These are phyloP conservation scores for Dentipellis sp. DNA, from an alignment of 768 basidiomycete species.

Conservation along the genomic window DNA sequence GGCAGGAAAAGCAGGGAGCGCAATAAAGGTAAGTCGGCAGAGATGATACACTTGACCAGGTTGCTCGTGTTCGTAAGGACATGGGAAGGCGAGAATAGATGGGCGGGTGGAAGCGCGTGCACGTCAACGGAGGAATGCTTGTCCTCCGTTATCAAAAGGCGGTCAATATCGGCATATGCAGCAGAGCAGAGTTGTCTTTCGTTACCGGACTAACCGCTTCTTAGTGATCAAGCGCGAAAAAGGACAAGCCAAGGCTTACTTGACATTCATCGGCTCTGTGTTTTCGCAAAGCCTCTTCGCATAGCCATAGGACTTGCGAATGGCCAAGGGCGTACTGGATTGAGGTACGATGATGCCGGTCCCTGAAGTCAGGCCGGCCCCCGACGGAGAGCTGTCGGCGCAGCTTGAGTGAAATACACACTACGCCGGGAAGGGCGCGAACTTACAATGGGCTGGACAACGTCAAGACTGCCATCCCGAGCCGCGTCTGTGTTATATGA, in stretches of 20 bases:
- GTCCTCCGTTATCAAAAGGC: background rate
- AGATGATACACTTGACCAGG: slow-evolving; percentile 44
- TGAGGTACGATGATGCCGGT: slow-evolving; percentile 62
- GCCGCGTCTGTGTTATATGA: slow-evolving; percentile 48
- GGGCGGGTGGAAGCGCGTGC: slow-evolving; percentile 19
- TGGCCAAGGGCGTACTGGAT: slow-evolving; percentile 60
- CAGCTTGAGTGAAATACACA: background rate
- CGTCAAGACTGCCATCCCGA: slow-evolving; percentile 59
- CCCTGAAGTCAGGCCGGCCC: slow-evolving; percentile 65
- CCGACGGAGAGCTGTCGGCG: slow-evolving; percentile 49
- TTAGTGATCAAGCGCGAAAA: background rate
- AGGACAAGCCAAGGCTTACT: slow-evolving; percentile 26
- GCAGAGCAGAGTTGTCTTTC: slow-evolving; percentile 7
- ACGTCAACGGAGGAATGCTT: slow-evolving; percentile 2
- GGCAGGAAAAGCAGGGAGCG: slow-evolving; percentile 48
- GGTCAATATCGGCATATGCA: slow-evolving; percentile 9
- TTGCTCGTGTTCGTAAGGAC: slow-evolving; percentile 36
- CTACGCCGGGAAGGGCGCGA: background rate
- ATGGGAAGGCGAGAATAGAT: slow-evolving; percentile 22
- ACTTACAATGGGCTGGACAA: slow-evolving; percentile 59
- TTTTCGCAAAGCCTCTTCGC: slow-evolving; percentile 55
- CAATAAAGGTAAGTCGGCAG: slow-evolving; percentile 40
- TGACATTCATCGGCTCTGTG: slow-evolving; percentile 51
- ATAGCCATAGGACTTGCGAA: slow-evolving; percentile 57
- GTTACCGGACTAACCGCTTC: slow-evolving; percentile 5